Evolutionary conservation across 73 alveolate species (phyloP).

Genomic region (Uronychia setigera): DNA sequence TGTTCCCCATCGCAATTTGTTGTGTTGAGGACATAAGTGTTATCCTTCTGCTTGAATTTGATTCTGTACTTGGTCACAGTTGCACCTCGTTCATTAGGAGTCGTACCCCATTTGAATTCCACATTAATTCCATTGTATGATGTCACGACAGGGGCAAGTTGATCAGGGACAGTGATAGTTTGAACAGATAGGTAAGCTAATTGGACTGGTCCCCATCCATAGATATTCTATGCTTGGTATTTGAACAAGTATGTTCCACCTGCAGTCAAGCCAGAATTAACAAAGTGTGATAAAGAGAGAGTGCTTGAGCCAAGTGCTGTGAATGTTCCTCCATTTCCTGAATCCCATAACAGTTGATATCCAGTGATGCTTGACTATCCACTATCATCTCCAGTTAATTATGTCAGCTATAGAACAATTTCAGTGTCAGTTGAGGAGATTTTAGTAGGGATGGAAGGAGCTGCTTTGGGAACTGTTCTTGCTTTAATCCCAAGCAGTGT

Average conservation of each 20-base stretch:
- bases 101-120: conserved; percentile 15
- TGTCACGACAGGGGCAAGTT: conserved; percentile 1
- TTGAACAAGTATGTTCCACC: conserved; percentile 34
- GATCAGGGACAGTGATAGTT: conserved; percentile 12
- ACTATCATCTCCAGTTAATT: conserved; percentile 6
- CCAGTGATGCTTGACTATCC: conserved; percentile 18
- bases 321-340: not conserved
- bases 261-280: conserved; percentile 7
- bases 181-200: too few relatives aligned
- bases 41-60: not conserved
- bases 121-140: conserved; percentile 1
- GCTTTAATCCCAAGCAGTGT: not conserved
- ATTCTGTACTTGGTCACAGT: conserved; percentile 6
- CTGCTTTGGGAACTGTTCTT: conserved; percentile 4
- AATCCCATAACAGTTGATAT: conserved; percentile 44
- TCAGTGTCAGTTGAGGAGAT: conserved; percentile 16
- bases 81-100: conserved; percentile 20
- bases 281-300: not conserved
- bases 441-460: not conserved
- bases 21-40: conserved; percentile 4
- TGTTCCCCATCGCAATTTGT: not conserved
- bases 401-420: not conserved
- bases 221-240: conserved; percentile 26
- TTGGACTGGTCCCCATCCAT: conserved; percentile 28
- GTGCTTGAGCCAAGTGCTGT: not conserved